A percentile compares a stretch with the other conserved stretches of the same genome.
Evolutionary conservation across 2,329 filamentous ascomycete genomes (phyloP).

Genomic region (Stachybotrys chlorohalonatus): DNA sequence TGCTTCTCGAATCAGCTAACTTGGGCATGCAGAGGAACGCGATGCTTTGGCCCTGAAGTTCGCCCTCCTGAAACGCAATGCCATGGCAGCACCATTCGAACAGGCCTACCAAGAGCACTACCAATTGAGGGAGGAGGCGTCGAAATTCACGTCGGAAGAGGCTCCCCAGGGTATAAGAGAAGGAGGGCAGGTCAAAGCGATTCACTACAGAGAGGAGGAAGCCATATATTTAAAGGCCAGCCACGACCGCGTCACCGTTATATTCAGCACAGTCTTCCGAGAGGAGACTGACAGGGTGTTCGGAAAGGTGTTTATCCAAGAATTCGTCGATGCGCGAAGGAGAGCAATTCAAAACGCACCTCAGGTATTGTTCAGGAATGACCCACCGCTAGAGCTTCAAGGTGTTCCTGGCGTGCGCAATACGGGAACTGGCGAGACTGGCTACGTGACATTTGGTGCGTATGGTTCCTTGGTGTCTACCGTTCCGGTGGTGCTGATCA

Average conservation of each 20-base stretch:
- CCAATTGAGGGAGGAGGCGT: slow-evolving; percentile 75
- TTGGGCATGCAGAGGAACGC: slow-evolving; percentile 53
- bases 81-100: slow-evolving; percentile 97
- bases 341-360: slow-evolving; percentile 97
- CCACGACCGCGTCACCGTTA: slow-evolving; percentile 94
- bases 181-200: slow-evolving; percentile 86
- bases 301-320: slow-evolving; percentile 96
- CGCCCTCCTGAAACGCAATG: slow-evolving; percentile 91
- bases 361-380: slow-evolving; percentile 92
- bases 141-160: slow-evolving; percentile 86
- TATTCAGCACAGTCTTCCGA: slow-evolving; percentile 96
- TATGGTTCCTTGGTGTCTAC: background rate
- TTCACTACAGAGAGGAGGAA: slow-evolving; percentile 98
- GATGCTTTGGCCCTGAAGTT: slow-evolving; percentile 83
- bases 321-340: slow-evolving; percentile 93
- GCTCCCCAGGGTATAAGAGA: slow-evolving; percentile 85
- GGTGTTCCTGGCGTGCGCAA: slow-evolving; percentile 73
- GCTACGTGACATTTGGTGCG: slow-evolving; percentile 95
- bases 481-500: background rate
- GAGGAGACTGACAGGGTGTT: slow-evolving; percentile 98
- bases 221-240: slow-evolving; percentile 98
- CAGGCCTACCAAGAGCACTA: slow-evolving; percentile 92
- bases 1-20: background rate
- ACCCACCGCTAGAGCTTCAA: slow-evolving; percentile 86
- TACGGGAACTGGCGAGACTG: slow-evolving; percentile 73